Evolutionary conservation across 2,329 filamentous ascomycete species (phyloP).

Genomic region (Didymella sp.): DNA sequence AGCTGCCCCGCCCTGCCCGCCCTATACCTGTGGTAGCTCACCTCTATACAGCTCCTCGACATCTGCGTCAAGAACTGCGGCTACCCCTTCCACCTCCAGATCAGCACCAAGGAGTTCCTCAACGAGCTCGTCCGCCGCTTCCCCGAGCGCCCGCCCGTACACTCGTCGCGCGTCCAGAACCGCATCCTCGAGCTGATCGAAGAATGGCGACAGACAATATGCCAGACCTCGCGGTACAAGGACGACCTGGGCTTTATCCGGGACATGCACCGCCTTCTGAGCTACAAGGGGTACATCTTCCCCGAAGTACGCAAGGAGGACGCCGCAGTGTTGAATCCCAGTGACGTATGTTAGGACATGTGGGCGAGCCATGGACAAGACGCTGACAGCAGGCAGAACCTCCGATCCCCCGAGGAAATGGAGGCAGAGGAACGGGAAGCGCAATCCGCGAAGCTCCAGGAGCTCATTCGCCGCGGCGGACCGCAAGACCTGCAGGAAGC

Average conservation of each 20-base stretch:
- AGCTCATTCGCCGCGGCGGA: constrained; percentile 88
- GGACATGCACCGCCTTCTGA: constrained; percentile 95
- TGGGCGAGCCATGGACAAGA: background rate
- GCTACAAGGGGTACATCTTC: constrained; percentile 97
- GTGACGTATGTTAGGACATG: constrained; percentile 73
- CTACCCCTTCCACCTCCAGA: constrained; percentile 97
- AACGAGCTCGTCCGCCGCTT: constrained; percentile 97
- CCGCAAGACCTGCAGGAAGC: constrained; percentile 96
- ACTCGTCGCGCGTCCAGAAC: constrained; percentile 84
- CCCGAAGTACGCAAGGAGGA: constrained; percentile 92
- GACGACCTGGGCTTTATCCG: constrained; percentile 95
- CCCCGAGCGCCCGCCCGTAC: constrained; percentile 87
- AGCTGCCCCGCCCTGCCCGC: constrained; percentile 19
- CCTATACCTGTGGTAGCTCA: constrained; percentile 28
- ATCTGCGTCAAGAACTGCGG: constrained; percentile 99
- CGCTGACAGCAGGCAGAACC: constrained; percentile 66
- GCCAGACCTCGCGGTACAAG: constrained; percentile 96
- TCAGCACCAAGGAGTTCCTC: constrained; percentile 97
- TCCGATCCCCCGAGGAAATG: constrained; percentile 98
- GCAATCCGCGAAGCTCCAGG: constrained; percentile 97
- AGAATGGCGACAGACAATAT: constrained; percentile 98
- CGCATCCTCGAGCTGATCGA: constrained; percentile 96
- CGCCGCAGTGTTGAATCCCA: constrained; percentile 94
- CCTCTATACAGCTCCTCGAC: constrained; percentile 73
- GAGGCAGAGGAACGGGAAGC: constrained; percentile 94